Percentiles rank a stretch among this genome's conserved stretches.
phyloP scores from a whole-genome alignment of 176 grass and related monocot species.

The Luzula sylvatica region DNA sequence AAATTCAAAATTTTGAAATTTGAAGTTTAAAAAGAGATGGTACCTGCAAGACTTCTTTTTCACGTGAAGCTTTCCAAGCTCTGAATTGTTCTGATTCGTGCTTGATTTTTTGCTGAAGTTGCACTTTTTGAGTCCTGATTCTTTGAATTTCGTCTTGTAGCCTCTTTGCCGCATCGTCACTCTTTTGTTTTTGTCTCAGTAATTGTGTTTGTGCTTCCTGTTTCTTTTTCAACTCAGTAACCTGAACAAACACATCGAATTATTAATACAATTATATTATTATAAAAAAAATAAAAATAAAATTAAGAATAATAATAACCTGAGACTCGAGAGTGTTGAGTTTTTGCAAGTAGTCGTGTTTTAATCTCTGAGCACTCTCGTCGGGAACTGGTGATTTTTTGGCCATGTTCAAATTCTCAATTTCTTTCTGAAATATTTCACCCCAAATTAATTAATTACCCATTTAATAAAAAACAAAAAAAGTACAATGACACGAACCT shows the following conservation, averaged over 20 bases:
- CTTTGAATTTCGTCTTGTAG: conserved; percentile 85
- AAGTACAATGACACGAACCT: conserved; percentile 29
- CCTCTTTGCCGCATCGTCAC: conserved; percentile 64
- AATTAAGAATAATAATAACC: conserved; percentile 32
- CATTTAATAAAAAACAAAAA: background rate
- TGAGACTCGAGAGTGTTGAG: conserved; percentile 78
- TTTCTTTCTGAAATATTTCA: conserved; percentile 68
- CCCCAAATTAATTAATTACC: conserved; percentile 15
- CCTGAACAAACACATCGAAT: conserved; percentile 29
- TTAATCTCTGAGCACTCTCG: conserved; percentile 58
- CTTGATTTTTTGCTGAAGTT: conserved; percentile 97
- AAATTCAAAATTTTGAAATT: background rate
- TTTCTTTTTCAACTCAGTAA: conserved; percentile 81
- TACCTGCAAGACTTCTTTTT: conserved; percentile 97
- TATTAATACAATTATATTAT: background rate
- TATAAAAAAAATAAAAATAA: background rate
- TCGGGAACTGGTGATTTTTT: conserved; percentile 54
- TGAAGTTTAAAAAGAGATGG: conserved; percentile 3
- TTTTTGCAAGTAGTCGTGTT: conserved; percentile 81
- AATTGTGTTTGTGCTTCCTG: conserved; percentile 76
- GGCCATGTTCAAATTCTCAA: conserved; percentile 60
- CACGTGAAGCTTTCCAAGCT: conserved; percentile 81
- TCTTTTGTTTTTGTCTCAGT: conserved; percentile 80
- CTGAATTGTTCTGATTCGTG: conserved; percentile 97
- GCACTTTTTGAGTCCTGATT: conserved; percentile 97